Conservation (phyloP, 148 eudicot species). For the Rhododendron williamsianum region DNA sequence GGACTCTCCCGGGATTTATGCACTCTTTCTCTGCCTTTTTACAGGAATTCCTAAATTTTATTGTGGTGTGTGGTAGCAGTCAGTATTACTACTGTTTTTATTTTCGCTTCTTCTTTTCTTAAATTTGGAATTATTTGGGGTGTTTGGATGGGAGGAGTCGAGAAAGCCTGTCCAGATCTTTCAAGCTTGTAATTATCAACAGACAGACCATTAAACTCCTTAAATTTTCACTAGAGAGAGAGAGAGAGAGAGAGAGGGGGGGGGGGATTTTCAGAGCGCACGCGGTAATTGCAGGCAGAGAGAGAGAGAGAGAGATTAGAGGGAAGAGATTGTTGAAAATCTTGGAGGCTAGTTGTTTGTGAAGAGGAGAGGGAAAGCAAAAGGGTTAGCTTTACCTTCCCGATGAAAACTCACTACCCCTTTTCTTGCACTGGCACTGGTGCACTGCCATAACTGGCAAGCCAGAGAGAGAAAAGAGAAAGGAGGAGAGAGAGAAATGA, state of each 20-base stretch:
- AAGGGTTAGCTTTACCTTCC: slow-evolving; percentile 41
- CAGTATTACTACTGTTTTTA: slow-evolving; percentile 10
- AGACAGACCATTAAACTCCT: not conserved
- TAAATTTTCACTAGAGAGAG: not conserved
- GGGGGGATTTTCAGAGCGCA: slow-evolving; percentile 17
- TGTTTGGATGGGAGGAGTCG: not conserved
- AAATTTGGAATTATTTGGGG: not conserved
- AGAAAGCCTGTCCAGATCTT: slow-evolving; percentile 15
- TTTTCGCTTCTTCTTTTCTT: not conserved
- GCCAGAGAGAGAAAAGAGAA: slow-evolving; percentile 12
- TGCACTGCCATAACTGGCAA: slow-evolving; percentile 45
- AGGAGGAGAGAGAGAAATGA: slow-evolving; percentile 15
- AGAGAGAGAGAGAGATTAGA: not conserved
- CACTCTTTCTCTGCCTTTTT: slow-evolving; percentile 50
- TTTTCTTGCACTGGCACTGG: slow-evolving; percentile 47
- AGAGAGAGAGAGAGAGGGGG: not conserved
- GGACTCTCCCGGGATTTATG: slow-evolving; percentile 72
- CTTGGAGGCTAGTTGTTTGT: not conserved
- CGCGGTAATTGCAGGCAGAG: slow-evolving; percentile 7
- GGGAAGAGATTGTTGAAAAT: not conserved
- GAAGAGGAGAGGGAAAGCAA: not conserved
- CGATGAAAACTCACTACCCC: slow-evolving; percentile 49
- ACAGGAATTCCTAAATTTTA: slow-evolving; percentile 54
- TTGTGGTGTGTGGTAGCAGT: slow-evolving; percentile 8
- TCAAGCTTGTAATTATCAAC: not conserved